phyloP scores from a whole-genome alignment of 495 filamentous ascomycete genomes.

The Polyplosphaeria fusca region DNA sequence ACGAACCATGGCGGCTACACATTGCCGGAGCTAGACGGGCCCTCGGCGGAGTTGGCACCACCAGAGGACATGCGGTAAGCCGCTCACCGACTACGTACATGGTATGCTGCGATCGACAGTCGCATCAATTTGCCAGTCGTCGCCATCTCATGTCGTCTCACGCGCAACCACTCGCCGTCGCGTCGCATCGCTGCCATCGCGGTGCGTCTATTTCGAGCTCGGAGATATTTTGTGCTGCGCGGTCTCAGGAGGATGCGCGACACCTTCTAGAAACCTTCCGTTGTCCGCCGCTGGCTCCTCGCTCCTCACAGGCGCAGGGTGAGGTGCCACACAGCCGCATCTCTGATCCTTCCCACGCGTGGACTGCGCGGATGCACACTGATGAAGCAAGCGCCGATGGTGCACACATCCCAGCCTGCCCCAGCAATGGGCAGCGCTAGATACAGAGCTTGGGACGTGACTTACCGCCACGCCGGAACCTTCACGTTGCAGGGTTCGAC shows the following conservation, averaged over 20 bases:
- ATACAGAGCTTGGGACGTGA: constrained; percentile 13
- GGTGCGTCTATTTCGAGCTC: background rate
- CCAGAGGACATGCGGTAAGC: background rate
- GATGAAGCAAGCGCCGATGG: background rate
- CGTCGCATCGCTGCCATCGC: background rate
- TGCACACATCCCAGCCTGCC: background rate
- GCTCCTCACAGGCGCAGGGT: background rate
- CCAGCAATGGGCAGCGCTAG: constrained; percentile 1
- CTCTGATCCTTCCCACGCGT: too few species aligned
- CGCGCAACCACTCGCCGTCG: background rate
- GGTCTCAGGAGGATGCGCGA: too few species aligned
- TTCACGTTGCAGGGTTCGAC: constrained; percentile 12
- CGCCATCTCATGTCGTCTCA: constrained; percentile 18
- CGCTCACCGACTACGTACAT: constrained; percentile 14
- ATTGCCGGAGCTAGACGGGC: constrained; percentile 5
- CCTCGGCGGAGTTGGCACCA: constrained; percentile 9
- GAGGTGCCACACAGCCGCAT: constrained; percentile 12
- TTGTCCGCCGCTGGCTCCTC: background rate
- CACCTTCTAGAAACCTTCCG: constrained; percentile 16
- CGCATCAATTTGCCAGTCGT: constrained; percentile 1
- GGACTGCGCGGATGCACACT: background rate
- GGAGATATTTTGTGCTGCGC: too few species aligned
- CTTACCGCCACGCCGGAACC: constrained; percentile 9
- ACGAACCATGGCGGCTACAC: constrained; percentile 6
- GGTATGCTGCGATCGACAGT: constrained; percentile 22